Percentiles rank a stretch among this genome's conserved stretches.
phyloP scores from a whole-genome alignment of 148 eudicot species.

The Fallopia convolvulus region DNA sequence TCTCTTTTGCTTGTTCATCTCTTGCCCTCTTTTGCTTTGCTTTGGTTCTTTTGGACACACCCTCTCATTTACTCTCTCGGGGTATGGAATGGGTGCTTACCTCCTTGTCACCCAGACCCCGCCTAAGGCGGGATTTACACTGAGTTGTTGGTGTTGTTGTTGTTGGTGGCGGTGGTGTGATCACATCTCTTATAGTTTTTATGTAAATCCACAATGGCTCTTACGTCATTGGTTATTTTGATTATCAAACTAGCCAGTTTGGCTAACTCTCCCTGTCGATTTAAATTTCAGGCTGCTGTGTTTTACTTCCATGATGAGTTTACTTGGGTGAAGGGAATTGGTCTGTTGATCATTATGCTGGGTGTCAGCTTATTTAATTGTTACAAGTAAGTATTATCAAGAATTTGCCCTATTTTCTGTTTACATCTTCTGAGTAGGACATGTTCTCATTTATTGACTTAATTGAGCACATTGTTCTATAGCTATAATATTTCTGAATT shows the following conservation, averaged over 20 bases:
- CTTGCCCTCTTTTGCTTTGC: too few relatives aligned
- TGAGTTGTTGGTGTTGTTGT: too few relatives aligned
- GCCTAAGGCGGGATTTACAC: too few relatives aligned
- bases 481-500: neutral
- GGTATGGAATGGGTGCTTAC: too few relatives aligned
- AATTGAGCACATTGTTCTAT: neutral
- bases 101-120: too few relatives aligned
- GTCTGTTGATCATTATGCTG: conserved; percentile 67
- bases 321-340: conserved; percentile 87
- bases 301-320: conserved; percentile 94
- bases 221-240: neutral
- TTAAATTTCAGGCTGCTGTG: conserved; percentile 74
- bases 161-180: neutral
- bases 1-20: neutral
- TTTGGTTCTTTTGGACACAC: too few relatives aligned
- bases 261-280: neutral
- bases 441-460: neutral
- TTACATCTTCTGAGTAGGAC: neutral
- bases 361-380: conserved; percentile 92
- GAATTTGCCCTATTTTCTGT: neutral
- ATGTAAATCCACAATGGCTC: neutral
- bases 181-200: neutral
- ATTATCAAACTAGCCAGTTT: neutral
- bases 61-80: too few relatives aligned
- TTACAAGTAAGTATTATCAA: conserved; percentile 86